Evolutionary conservation across 2,329 filamentous ascomycete genomes (phyloP), one percentile per base, ranked within the genome.

Genomic region (Aspergillus jensenii): DNA sequence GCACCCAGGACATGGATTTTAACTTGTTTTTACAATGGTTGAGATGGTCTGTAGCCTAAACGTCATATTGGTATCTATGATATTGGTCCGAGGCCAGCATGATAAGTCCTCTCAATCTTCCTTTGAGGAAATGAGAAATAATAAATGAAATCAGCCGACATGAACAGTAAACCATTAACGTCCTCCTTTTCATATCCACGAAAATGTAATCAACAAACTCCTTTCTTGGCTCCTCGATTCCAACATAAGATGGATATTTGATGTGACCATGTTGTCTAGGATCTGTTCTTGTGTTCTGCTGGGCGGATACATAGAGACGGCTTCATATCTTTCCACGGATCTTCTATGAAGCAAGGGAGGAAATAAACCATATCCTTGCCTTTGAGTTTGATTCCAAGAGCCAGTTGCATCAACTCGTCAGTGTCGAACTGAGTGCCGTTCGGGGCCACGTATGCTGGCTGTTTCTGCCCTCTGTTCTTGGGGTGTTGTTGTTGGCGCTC

Each of bases 321-420:
- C 35, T 52, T 52, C 31, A 67, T 14, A 21, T 25, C 59, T 15
- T 55, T 62, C 65, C 64, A 67, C 9, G 65, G 65, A 55, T 66
- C 56, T 17, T 59, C 58, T 9, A 67, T 43, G 45, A 67, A 67
- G 40, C 55, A 61, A 4, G 63, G 62, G 3, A 37, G 40, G 39
- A 67, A 67, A 52, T 67, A 66, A 1, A 55, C 48, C 3, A 15
- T 57, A 46, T 57, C 56, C 3, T 47, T 50, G 39, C 37, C 51
- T 12, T 43, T 7, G 25, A 60, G 51, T 23, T 56, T 65, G 33
- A 64, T 58, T 52, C 66, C 67, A 43, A 44, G 23, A 15, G 60
- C 59, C 37, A 64, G 44, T 55, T 52, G 63, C 31, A 39, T 43
- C 50, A 67, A 44, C 19, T 66, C 59, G 11, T 44, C 39, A 8